Base-by-base conservation (phyloP, 148 eudicot genomes). In the Talinum fruticosum region DNA sequence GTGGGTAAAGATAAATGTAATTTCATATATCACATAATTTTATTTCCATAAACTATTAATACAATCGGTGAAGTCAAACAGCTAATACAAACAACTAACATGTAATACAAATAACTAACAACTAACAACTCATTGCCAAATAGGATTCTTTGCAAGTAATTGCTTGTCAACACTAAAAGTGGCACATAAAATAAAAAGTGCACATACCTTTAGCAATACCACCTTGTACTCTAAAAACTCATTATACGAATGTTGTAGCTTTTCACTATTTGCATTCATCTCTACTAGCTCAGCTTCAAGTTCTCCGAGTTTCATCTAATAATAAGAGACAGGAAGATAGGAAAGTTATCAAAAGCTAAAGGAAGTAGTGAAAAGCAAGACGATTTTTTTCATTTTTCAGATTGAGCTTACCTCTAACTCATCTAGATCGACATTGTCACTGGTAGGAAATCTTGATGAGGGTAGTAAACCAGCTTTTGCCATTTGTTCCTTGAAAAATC, bases 141-240 rank as follows among this genome's bases (percentile, higher is more conserved):
- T n/a, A n/a, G n/a, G n/a, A n/a, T n/a, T n/a, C n/a, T n/a, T n/a
- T 66, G 51, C 53, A 35, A 44, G 28, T 79, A 54, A 45, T 21
- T 1, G 61, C 28, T 67, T 38, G 13, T 70, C 49, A 47, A 38
- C 59, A 76, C 38, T 5, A 79, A 36, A 21, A 18, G n/a, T 23
- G 38, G 66, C 57, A 35, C 35, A 66, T n/a, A 33, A 76, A 54
- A 33, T 34, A 1, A 28, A 53, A 30, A 34, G 15, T 14, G 24
- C 14, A 78, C 72, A 37, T 82, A 93, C 97, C 90, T 90, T 93
- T 79, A 88, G 81, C 74, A 93, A 80, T 57, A 90, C 91, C 75
- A 90, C 85, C 88, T 93, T 90, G 84, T 88, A 93, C 77, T 93
- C 97, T 73, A 89, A 41, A 66, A 93, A 91, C 83, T 93, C 97